Base-by-base conservation (phyloP, 2,329 filamentous ascomycete species). In the Talaromyces sp. region DNA sequence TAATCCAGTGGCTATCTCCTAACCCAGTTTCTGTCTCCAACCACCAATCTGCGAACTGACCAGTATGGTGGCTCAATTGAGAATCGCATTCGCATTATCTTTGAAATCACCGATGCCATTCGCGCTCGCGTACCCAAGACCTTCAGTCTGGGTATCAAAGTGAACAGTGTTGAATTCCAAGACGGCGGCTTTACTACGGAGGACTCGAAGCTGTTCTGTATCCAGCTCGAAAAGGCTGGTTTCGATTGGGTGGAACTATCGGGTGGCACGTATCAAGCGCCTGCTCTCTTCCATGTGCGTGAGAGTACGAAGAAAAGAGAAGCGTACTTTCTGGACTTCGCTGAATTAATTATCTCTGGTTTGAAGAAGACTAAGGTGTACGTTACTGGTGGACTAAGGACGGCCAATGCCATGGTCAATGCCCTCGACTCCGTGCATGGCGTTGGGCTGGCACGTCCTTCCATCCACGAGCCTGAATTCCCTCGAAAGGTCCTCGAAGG, bases 91-190 rank as follows among this genome's bases (percentile, higher is more conserved):
- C 79, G 79, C 5, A 87, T 89, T 63, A 78, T 76, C 1, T 60
- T 87, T 1, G 83, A 86, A 63, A 75, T 85, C 0, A 80, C 78
- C 44, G 78, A 79, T 1, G 82, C 16, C n/a, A 42, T 28, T 16
- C 36, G n/a, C 36, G n/a, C 9, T n/a, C 30, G 18, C 16, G 23
- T 14, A 14, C 14, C 57, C 16, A 63, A 70, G 1, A 65, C 63
- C 36, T 82, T 85, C 67, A 72, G 81, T 44, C 65, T 86, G 9
- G 78, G 80, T 51, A 84, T 87, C 73, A 87, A 87, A 75, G 74
- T 87, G 65, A 86, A 86, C 75, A 84, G 80, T 34, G 83, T 82
- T 0, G 85, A 88, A 65, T 82, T 83, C 65, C 83, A 85, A 64
- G 72, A 76, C 1, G 69, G 72, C 4, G 72, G 74, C 12, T 74